Evolutionary conservation across 176 grass and related monocot genomes (phyloP), one percentile per base, ranked within the genome.

Genomic region (Otatea glauca): DNA sequence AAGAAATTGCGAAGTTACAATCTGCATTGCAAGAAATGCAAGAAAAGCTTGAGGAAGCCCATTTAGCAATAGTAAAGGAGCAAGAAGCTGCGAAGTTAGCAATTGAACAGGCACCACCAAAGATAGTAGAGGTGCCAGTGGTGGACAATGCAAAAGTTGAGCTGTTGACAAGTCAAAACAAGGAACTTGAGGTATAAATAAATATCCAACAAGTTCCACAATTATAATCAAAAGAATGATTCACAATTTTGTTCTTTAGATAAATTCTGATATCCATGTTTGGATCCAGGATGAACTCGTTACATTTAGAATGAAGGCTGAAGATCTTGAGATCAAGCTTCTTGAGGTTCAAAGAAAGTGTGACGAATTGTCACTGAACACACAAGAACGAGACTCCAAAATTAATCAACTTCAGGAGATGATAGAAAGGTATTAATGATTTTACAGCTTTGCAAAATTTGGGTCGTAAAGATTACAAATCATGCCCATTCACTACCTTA

Each of bases 81-180:
- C 91, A 91, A 84, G 92, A 97, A 78, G 88, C 78, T 59, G 90
- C 89, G 25, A 94, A 90, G 81, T 84, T 94, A 70, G 95, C 92
- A 70, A 94, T 93, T 49, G 91, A 91, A 80, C 70, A 92, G 78
- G 95, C 92, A 76, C 95, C 95, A 69, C 91, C 95, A 76, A 90
- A 91, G 62, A 97, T 97, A 70, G 86, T 92, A 80, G 90, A 94
- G 82, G 92, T 97, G 53, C 90, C 85, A 6, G 85, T 94, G 58
- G 80, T 93, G 39, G 95, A 97, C 74, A 92, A 88, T 54, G 79
- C 82, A 66, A 88, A 93, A 87, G 77, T 97, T 67, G 89, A 93
- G 53, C 59, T 86, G 76, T 66, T 97, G 47, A 89, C 87, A 47
- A 85, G 70, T 86, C 82, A 66, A 69, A 94, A 97, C 42, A 94